Percentiles rank a stretch among this genome's conserved stretches.
Evolutionary conservation across 306 rosid species (phyloP).

Genomic region (Dalbergia cultrata): DNA sequence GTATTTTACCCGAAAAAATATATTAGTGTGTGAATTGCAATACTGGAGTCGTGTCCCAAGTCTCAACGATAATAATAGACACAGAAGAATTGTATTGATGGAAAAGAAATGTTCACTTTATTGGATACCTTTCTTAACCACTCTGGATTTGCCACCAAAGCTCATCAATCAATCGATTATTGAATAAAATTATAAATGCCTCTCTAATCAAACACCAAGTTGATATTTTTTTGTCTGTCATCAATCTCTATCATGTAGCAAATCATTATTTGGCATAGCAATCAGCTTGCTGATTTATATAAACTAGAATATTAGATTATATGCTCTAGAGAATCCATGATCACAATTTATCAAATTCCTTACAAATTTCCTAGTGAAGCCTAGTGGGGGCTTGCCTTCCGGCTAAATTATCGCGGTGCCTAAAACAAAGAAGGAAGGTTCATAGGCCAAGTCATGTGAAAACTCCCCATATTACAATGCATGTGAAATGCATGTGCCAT

Average conservation of each 20-base stretch:
- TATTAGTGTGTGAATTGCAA: not conserved
- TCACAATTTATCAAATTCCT: not conserved
- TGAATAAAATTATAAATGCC: constrained; percentile 35
- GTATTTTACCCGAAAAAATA: not conserved
- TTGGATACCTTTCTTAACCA: constrained; percentile 40
- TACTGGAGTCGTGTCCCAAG: not conserved
- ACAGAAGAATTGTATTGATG: not conserved
- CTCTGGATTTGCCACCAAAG: constrained; percentile 27
- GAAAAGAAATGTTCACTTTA: not conserved
- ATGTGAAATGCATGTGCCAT: constrained; percentile 45
- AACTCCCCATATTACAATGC: constrained; percentile 21
- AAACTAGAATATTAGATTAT: constrained; percentile 29
- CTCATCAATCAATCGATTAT: constrained; percentile 17
- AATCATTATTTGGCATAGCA: not conserved
- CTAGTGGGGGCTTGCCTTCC: constrained; percentile 33
- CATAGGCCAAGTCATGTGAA: not conserved
- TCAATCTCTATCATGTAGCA: constrained; percentile 14
- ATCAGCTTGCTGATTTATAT: not conserved
- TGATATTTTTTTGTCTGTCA: constrained; percentile 13
- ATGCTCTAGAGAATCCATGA: constrained; percentile 3
- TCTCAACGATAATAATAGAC: constrained; percentile 29
- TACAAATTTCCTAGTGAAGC: constrained; percentile 26
- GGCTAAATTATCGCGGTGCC: constrained; percentile 11
- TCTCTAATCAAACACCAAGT: constrained; percentile 7
- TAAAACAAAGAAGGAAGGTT: constrained; percentile 40